Conservation (phyloP, 2,329 filamentous ascomycete species). For the Cephalotrichum gorgonifer region DNA sequence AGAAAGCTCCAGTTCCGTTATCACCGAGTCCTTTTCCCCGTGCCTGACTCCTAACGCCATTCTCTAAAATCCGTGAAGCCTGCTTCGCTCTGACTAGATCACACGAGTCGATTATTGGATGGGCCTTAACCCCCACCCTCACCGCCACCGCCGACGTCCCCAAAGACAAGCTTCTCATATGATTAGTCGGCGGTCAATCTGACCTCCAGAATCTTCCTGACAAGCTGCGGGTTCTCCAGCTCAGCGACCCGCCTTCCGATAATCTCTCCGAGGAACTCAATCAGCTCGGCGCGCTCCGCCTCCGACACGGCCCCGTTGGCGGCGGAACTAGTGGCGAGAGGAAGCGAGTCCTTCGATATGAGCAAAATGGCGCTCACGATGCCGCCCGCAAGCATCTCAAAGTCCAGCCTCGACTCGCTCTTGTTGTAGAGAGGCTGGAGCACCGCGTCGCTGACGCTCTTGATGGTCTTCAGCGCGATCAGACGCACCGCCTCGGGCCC, state of each 20-base stretch:
- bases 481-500: slow-evolving; percentile 50
- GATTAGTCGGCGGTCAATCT: slow-evolving; percentile 27
- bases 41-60: not conserved
- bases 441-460: slow-evolving; percentile 41
- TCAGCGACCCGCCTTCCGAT: slow-evolving; percentile 37
- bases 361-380: slow-evolving; percentile 42
- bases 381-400: slow-evolving; percentile 45
- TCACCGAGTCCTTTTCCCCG: no score
- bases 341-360: slow-evolving; percentile 27
- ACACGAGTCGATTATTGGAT: no score
- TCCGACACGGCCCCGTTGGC: slow-evolving; percentile 15
- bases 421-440: slow-evolving; percentile 43
- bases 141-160: no score
- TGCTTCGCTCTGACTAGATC: not conserved
- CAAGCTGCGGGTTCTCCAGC: slow-evolving; percentile 34
- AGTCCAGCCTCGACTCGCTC: slow-evolving; percentile 37
- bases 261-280: slow-evolving; percentile 44
- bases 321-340: slow-evolving; percentile 1
- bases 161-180: slow-evolving; percentile 10
- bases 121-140: no score
- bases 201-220: slow-evolving; percentile 43
- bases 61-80: not conserved
- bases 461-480: slow-evolving; percentile 44
- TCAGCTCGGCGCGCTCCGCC: slow-evolving; percentile 32
- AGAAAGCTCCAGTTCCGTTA: no score